Conservation (phyloP, 805 yeast genomes). For the Metschnikowia matae region DNA sequence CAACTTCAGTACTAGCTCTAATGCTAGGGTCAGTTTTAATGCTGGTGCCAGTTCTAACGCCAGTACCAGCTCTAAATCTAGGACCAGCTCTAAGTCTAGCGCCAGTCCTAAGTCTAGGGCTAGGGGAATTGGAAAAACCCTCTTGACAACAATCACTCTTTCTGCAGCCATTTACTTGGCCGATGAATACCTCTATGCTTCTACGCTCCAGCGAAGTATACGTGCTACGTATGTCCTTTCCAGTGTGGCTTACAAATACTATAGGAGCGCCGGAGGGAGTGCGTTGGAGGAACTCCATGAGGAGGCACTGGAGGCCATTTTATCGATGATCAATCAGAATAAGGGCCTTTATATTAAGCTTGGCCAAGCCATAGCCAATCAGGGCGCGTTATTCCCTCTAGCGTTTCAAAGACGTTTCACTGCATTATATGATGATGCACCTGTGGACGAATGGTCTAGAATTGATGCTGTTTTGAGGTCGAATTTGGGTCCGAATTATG, state of each 20-base stretch:
- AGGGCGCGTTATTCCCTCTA: conserved; percentile 61
- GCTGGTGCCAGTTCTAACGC: too few species aligned
- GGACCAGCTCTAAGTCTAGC: too few species aligned
- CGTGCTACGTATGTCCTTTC: conserved; percentile 47
- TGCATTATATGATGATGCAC: conserved; percentile 64
- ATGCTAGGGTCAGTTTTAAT: too few species aligned
- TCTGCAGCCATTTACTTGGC: conserved; percentile 18
- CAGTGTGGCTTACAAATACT: conserved; percentile 58
- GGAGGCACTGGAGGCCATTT: conserved; percentile 43
- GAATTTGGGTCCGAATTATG: conserved; percentile 43
- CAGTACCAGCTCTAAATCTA: too few species aligned
- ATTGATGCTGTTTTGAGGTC: conserved; percentile 38
- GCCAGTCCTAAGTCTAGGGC: neutral
- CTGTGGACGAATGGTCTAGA: conserved; percentile 49
- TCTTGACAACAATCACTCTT: conserved; percentile 3
- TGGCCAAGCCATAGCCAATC: conserved; percentile 79
- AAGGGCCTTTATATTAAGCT: conserved; percentile 62
- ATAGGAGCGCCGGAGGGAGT: conserved; percentile 35
- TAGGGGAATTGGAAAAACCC: neutral
- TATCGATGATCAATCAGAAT: conserved; percentile 27
- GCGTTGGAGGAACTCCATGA: conserved; percentile 54
- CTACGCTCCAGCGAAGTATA: conserved; percentile 48
- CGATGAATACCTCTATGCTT: conserved; percentile 43
- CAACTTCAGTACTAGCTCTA: too few species aligned
- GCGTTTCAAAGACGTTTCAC: conserved; percentile 58